phyloP scores from a whole-genome alignment of 2,329 filamentous ascomycete genomes.

The Rhexocercosporidium sp. region DNA sequence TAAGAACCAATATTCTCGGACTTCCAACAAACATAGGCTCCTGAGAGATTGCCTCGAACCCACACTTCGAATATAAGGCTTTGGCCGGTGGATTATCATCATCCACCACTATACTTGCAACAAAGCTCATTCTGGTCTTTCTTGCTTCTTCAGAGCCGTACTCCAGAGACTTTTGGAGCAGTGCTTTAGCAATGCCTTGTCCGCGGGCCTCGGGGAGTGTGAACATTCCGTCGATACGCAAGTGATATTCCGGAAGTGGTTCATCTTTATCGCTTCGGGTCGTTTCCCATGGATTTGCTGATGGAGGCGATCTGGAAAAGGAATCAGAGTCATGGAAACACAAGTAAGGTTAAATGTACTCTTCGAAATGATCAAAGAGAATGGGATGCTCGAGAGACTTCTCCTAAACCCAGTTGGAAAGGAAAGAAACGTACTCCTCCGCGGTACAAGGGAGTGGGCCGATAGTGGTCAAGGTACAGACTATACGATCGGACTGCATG shows the following conservation, averaged over 20 bases:
- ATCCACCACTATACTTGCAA: slow-evolving; percentile 44
- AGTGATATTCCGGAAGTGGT: slow-evolving; percentile 32
- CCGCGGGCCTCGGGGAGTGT: slow-evolving; percentile 46
- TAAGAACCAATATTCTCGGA: slow-evolving; percentile 26
- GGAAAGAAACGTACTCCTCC: slow-evolving; percentile 26
- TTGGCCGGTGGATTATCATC: slow-evolving; percentile 43
- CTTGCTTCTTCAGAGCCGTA: slow-evolving; percentile 37
- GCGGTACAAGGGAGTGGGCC: slow-evolving; percentile 20
- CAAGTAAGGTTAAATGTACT: background rate
- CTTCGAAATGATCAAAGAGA: background rate
- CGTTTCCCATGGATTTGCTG: slow-evolving; percentile 18
- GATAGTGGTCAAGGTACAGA: slow-evolving; percentile 34
- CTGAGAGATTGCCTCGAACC: slow-evolving; percentile 40
- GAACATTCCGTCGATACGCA: slow-evolving; percentile 46
- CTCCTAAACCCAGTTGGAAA: background rate
- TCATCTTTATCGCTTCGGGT: background rate
- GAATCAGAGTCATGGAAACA: background rate
- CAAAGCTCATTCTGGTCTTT: slow-evolving; percentile 32
- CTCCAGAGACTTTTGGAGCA: slow-evolving; percentile 41
- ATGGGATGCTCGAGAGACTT: background rate
- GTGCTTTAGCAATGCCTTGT: slow-evolving; percentile 43
- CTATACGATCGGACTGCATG: slow-evolving; percentile 36
- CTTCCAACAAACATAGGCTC: slow-evolving; percentile 22
- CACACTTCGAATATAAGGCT: slow-evolving; percentile 45
- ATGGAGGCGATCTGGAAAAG: slow-evolving; percentile 15